phyloP scores from a whole-genome alignment of 441 rosid species.

The Raphanus hybrid region DNA sequence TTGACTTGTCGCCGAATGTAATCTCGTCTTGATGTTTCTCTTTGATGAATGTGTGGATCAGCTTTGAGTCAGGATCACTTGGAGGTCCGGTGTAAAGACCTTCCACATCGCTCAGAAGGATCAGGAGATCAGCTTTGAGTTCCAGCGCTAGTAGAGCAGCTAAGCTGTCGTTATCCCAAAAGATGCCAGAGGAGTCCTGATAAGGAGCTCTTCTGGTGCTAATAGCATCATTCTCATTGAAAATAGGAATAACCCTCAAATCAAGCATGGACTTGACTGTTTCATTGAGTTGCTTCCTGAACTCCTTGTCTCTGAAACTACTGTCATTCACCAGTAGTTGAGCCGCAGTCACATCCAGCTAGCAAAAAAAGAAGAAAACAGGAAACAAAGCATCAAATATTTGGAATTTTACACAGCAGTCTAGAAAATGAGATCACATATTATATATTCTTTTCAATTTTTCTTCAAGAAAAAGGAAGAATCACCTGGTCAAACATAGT shows the following conservation, averaged over 20 bases:
- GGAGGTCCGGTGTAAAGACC: conserved; percentile 99
- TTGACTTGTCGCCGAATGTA: conserved; percentile 97
- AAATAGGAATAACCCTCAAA: conserved; percentile 83
- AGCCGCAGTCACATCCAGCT: conserved; percentile 96
- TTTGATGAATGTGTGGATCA: conserved; percentile 83
- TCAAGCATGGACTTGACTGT: conserved; percentile 74
- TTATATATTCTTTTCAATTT: neutral
- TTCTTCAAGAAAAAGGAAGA: no score
- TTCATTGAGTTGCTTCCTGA: conserved; percentile 83
- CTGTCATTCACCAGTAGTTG: conserved; percentile 94
- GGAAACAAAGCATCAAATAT: no score
- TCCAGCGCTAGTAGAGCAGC: conserved; percentile 93
- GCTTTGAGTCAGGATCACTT: conserved; percentile 86
- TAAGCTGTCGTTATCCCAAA: conserved; percentile 99
- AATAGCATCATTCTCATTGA: conserved; percentile 98
- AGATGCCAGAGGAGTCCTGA: conserved; percentile 98
- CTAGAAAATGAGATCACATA: neutral
- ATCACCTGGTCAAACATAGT: conserved; percentile 82
- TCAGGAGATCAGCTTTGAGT: conserved; percentile 92
- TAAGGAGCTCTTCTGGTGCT: conserved; percentile 99
- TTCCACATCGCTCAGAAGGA: conserved; percentile 94
- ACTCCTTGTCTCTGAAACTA: conserved; percentile 80
- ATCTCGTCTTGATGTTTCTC: conserved; percentile 87
- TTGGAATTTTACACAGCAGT: neutral
- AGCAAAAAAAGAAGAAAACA: neutral